A percentile compares a stretch with the other conserved stretches of the same genome.
phyloP scores from a whole-genome alignment of 371 early-diverging fungal genomes.

The Mortierella polycephala region DNA sequence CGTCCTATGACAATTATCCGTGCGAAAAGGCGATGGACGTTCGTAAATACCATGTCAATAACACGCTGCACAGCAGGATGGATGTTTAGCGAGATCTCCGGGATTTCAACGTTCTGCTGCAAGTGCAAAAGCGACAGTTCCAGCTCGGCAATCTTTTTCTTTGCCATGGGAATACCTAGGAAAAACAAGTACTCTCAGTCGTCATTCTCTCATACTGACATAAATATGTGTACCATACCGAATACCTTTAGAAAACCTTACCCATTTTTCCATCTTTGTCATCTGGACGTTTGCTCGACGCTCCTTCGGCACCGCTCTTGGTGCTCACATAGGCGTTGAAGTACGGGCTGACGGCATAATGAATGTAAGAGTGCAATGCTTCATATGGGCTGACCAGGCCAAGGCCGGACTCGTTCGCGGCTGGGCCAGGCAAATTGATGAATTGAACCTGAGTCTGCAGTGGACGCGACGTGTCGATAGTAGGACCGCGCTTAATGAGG shows the following conservation, averaged over 20 bases:
- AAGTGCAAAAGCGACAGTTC: conserved; percentile 94
- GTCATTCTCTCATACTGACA: neutral
- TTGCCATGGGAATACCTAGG: conserved; percentile 87
- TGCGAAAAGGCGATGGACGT: neutral
- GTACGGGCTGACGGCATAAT: conserved; percentile 95
- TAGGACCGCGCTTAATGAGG: conserved; percentile 86
- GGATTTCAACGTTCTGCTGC: conserved; percentile 98
- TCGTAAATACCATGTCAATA: conserved; percentile 69
- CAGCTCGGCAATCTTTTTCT: conserved; percentile 98
- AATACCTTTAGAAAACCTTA: conserved; percentile 16
- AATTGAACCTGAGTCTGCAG: conserved; percentile 88
- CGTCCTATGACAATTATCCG: neutral
- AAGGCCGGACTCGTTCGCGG: conserved; percentile 64
- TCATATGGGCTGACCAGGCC: conserved; percentile 85
- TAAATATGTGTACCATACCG: neutral
- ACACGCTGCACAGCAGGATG: conserved; percentile 87
- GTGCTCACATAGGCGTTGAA: conserved; percentile 93
- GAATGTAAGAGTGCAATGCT: conserved; percentile 90
- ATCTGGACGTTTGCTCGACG: conserved; percentile 65
- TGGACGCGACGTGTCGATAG: conserved; percentile 80
- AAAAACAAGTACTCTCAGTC: neutral
- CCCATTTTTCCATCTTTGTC: conserved; percentile 92
- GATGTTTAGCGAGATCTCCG: conserved; percentile 88
- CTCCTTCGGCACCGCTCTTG: conserved; percentile 65
- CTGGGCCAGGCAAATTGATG: conserved; percentile 93